Conservation (phyloP, 805 yeast species). For the Jamesozyma hellenica region DNA sequence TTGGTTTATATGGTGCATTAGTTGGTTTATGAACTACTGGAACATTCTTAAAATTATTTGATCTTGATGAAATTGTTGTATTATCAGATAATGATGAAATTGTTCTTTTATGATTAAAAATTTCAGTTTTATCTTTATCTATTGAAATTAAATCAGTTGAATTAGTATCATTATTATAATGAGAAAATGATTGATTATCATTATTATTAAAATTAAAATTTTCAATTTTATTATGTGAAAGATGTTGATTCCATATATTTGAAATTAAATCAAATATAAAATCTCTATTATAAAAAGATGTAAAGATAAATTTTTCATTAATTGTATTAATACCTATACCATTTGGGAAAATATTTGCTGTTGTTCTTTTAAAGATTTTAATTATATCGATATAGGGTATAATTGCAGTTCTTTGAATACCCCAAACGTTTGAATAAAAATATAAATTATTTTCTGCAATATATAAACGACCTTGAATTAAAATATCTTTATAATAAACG, state of each 20-base stretch:
- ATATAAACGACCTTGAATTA: constrained; percentile 58
- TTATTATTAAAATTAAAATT: neutral
- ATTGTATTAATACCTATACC: constrained; percentile 55
- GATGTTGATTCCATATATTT: constrained; percentile 48
- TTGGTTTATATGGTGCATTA: constrained; percentile 33
- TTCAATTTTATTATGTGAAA: constrained; percentile 10
- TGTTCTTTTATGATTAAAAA: neutral
- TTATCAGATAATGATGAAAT: neutral
- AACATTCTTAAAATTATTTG: neutral
- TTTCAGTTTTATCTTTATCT: constrained; percentile 12
- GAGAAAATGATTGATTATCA: neutral
- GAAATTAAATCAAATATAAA: constrained; percentile 39
- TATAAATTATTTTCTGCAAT: constrained; percentile 45
- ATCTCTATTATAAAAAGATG: constrained; percentile 56
- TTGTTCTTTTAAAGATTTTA: constrained; percentile 52
- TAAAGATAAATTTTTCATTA: constrained; percentile 54
- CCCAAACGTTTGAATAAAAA: constrained; percentile 59
- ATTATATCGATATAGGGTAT: constrained; percentile 54
- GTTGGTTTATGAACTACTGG: constrained; percentile 45
- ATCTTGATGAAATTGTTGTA: neutral
- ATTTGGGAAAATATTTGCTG: constrained; percentile 61
- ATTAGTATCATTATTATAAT: constrained; percentile 22
- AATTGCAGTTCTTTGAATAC: constrained; percentile 50
- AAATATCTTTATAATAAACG: constrained; percentile 55
- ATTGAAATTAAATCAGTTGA: constrained; percentile 15